These are phyloP conservation scores for Glycine latifolia DNA, from an alignment of 306 rosid species.

Conservation along the genomic window DNA sequence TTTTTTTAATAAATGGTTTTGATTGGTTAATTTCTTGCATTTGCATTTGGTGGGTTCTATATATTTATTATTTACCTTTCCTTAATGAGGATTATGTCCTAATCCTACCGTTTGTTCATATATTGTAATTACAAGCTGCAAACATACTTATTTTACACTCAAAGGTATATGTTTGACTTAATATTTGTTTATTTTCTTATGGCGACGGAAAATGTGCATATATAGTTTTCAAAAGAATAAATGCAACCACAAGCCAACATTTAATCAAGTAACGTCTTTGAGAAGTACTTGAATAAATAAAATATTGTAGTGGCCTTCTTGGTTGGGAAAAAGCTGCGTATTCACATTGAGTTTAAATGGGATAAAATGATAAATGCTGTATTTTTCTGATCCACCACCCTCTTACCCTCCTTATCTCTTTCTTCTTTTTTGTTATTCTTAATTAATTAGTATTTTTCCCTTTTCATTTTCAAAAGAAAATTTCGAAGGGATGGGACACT, in stretches of 20 bases:
- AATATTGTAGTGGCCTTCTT: conserved; percentile 17
- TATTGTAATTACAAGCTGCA: neutral
- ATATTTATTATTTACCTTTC: neutral
- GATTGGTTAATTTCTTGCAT: conserved; percentile 19
- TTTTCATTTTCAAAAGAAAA: no score
- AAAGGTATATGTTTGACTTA: conserved; percentile 21
- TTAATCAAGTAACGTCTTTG: conserved; percentile 21
- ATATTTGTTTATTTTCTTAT: neutral
- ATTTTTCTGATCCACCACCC: neutral
- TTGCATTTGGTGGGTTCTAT: conserved; percentile 30
- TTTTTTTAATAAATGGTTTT: neutral
- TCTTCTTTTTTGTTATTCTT: no score
- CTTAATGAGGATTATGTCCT: conserved; percentile 11
- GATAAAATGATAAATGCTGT: conserved; percentile 1
- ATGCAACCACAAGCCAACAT: neutral
- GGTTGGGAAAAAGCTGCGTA: no score
- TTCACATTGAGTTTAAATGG: neutral
- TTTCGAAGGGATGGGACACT: neutral
- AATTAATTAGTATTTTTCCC: no score
- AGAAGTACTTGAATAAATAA: neutral
- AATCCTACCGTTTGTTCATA: conserved; percentile 31
- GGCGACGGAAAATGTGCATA: neutral
- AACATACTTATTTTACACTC: conserved; percentile 35
- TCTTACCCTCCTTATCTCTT: no score
- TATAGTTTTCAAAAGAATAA: conserved; percentile 23